phyloP scores from a whole-genome alignment of 2,329 filamentous ascomycete genomes.

The Colletotrichum sp. region DNA sequence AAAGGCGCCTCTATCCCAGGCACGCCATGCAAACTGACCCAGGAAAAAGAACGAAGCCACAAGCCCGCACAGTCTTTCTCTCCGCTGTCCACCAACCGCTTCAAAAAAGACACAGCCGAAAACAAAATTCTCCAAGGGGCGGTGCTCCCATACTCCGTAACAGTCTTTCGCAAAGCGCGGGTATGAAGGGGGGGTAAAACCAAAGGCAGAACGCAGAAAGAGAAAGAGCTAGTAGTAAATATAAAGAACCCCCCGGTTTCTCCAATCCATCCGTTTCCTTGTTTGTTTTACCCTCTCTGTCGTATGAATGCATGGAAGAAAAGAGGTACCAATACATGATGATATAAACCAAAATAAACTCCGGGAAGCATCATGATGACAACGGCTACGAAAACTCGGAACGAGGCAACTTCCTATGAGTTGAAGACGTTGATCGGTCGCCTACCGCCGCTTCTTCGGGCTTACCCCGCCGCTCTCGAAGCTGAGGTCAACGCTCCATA shows the following conservation, averaged over 20 bases:
- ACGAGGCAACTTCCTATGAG: not conserved
- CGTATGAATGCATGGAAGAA: not conserved
- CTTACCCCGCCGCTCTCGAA: conserved; percentile 42
- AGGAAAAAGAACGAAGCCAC: not conserved
- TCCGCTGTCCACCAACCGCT: not conserved
- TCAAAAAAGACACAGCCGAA: not conserved
- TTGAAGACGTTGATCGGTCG: not conserved
- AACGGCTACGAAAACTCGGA: not conserved
- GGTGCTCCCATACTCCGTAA: not conserved
- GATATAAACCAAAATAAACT: not conserved
- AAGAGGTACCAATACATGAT: not conserved
- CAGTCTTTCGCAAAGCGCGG: not conserved
- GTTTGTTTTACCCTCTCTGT: not conserved
- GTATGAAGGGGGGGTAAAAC: not conserved
- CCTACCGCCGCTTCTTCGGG: conserved; percentile 1
- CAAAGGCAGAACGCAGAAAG: not conserved
- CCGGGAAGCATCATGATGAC: not conserved
- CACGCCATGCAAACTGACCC: not conserved
- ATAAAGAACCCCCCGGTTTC: not conserved
- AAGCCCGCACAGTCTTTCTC: not conserved
- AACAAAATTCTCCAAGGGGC: not conserved
- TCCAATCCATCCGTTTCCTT: not conserved
- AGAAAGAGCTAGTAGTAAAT: not conserved
- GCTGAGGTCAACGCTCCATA: conserved; percentile 66
- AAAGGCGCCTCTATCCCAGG: not conserved